phyloP scores from a whole-genome alignment of 192 early-diverging fungal species.

The Allomyces macrogynus region DNA sequence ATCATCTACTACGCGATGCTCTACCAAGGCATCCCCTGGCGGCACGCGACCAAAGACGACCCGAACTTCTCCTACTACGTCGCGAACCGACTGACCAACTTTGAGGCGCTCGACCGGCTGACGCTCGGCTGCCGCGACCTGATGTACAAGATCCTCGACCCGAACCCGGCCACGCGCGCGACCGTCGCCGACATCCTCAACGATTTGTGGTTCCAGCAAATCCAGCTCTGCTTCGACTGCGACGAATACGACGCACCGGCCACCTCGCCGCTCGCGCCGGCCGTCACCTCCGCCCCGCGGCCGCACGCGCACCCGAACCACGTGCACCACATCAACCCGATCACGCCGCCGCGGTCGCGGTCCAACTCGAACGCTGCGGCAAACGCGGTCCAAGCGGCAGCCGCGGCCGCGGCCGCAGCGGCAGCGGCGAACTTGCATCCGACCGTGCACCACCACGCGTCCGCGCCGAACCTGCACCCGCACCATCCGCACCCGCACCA shows the following conservation, averaged over 20 bases:
- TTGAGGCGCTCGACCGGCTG: conserved; percentile 38
- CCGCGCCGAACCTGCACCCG: too few species aligned
- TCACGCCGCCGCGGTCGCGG: background rate
- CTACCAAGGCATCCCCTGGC: conserved; percentile 44
- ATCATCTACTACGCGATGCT: conserved; percentile 77
- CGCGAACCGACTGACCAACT: conserved; percentile 18
- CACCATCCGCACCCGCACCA: too few species aligned
- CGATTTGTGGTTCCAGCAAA: conserved; percentile 52
- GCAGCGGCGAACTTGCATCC: background rate
- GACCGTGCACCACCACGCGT: background rate
- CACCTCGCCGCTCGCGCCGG: background rate
- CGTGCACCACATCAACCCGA: background rate
- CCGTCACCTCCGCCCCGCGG: background rate
- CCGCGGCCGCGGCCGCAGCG: background rate
- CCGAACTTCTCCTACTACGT: conserved; percentile 20
- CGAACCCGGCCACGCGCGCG: conserved; percentile 49
- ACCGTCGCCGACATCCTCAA: conserved; percentile 46
- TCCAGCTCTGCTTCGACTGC: conserved; percentile 31
- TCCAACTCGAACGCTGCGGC: background rate
- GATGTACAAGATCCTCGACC: conserved; percentile 67
- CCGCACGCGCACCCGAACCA: background rate
- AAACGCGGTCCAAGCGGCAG: background rate
- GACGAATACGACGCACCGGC: background rate
- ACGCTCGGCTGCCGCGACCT: conserved; percentile 44
- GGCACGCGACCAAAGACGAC: conserved; percentile 35